Evolutionary conservation across 2,329 filamentous ascomycete species (phyloP).

Genomic region (Aspergillus amoenus): DNA sequence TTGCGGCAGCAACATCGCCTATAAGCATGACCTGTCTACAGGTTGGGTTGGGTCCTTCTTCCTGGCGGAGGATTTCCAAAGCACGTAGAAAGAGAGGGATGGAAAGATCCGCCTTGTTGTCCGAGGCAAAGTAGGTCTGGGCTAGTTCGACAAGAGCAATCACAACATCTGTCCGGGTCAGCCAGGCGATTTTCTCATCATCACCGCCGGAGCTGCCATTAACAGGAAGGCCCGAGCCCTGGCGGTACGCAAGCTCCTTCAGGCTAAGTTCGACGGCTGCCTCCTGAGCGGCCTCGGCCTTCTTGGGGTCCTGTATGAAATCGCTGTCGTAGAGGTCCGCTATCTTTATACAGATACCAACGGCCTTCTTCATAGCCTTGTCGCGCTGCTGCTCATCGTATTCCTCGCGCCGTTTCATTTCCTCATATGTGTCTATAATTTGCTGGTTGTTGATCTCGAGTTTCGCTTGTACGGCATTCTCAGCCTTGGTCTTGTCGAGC

Average conservation of each 20-base stretch:
- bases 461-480: slow-evolving; percentile 14
- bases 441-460: slow-evolving; percentile 21
- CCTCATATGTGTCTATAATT: slow-evolving; percentile 22
- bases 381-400: slow-evolving; percentile 52
- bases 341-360: slow-evolving; percentile 78
- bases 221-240: slow-evolving; percentile 65
- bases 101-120: slow-evolving; percentile 76
- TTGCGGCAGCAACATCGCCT: slow-evolving; percentile 58
- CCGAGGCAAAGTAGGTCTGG: slow-evolving; percentile 70
- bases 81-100: slow-evolving; percentile 86
- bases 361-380: slow-evolving; percentile 68
- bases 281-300: slow-evolving; percentile 71
- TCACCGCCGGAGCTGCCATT: slow-evolving; percentile 51
- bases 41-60: slow-evolving; percentile 45
- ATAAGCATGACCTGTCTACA: slow-evolving; percentile 76
- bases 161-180: slow-evolving; percentile 41
- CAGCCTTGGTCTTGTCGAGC: background rate
- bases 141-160: slow-evolving; percentile 60
- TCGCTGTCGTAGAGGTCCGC: slow-evolving; percentile 78
- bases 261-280: slow-evolving; percentile 81
- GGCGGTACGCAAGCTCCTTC: slow-evolving; percentile 69
- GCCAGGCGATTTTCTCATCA: slow-evolving; percentile 30
- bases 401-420: slow-evolving; percentile 25
- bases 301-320: slow-evolving; percentile 70
- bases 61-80: slow-evolving; percentile 62